Evolutionary conservation across 805 yeast species (phyloP).

Genomic region (Suhomyces sp.): DNA sequence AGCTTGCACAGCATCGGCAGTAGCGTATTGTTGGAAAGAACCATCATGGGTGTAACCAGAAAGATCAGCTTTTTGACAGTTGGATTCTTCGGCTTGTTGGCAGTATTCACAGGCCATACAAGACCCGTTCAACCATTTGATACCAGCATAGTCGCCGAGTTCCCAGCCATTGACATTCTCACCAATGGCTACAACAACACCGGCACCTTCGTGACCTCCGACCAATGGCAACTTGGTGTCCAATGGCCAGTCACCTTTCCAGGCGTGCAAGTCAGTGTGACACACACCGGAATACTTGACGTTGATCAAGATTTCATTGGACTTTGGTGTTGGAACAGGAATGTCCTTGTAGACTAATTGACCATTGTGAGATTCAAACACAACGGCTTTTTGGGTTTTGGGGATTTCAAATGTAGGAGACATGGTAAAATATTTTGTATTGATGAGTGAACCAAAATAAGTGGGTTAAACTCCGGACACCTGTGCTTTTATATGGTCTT

Average conservation of each 20-base stretch:
- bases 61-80: constrained; percentile 65
- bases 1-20: constrained; percentile 65
- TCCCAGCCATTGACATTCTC: constrained; percentile 43
- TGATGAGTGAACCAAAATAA: too few relatives aligned
- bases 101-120: constrained; percentile 45
- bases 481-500: too few relatives aligned
- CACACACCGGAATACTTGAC: constrained; percentile 48
- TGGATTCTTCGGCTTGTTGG: constrained; percentile 44
- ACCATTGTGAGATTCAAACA: constrained; percentile 44
- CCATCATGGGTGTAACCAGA: constrained; percentile 76
- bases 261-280: constrained; percentile 48
- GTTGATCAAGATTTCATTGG: constrained; percentile 42
- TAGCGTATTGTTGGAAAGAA: constrained; percentile 66
- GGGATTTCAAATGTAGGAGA: too few relatives aligned
- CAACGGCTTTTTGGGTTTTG: constrained; percentile 42
- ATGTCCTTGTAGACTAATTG: constrained; percentile 39
- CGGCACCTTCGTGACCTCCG: constrained; percentile 52
- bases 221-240: constrained; percentile 46
- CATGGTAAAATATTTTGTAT: too few relatives aligned
- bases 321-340: constrained; percentile 33
- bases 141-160: constrained; percentile 44
- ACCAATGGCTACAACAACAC: constrained; percentile 45
- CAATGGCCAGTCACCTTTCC: constrained; percentile 50
- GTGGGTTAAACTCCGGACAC: too few relatives aligned
- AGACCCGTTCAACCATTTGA: constrained; percentile 49